A percentile compares a stretch with the other conserved stretches of the same genome.
These are phyloP conservation scores for Candida silvicultrix DNA, from an alignment of 805 yeast species.

Conservation along the genomic window DNA sequence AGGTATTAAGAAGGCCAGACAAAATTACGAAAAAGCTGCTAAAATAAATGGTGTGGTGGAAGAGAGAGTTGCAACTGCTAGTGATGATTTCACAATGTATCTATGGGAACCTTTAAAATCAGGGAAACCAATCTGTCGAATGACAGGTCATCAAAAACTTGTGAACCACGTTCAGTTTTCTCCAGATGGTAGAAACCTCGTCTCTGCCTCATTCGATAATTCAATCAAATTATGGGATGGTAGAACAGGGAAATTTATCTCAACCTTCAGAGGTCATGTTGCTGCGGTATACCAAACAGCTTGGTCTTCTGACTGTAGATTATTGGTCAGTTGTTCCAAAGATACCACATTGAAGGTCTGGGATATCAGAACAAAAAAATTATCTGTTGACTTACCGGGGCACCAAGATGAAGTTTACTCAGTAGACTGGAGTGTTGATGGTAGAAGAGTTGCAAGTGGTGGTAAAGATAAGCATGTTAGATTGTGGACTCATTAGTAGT, in stretches of 20 bases:
- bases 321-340: constrained; percentile 88
- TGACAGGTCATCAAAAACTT: constrained; percentile 97
- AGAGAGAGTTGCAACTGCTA: constrained; percentile 89
- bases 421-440: constrained; percentile 97
- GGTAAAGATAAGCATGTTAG: constrained; percentile 95
- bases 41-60: constrained; percentile 54
- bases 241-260: constrained; percentile 77
- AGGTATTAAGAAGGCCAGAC: constrained; percentile 40
- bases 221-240: constrained; percentile 97
- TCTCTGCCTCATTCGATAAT: constrained; percentile 92
- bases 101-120: constrained; percentile 87
- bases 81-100: constrained; percentile 97
- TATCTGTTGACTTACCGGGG: constrained; percentile 89
- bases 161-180: constrained; percentile 95
- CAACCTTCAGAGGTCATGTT: constrained; percentile 94
- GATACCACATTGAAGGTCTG: constrained; percentile 95
- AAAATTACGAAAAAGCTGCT: constrained; percentile 51
- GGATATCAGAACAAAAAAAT: constrained; percentile 84
- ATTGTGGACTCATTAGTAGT: constrained; percentile 74
- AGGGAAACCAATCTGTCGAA: constrained; percentile 79
- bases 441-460: constrained; percentile 90
- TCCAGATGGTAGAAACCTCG: constrained; percentile 89
- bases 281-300: constrained; percentile 97
- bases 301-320: constrained; percentile 93
- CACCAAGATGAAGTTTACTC: constrained; percentile 95